Evolutionary conservation across 352 stramenopile genomes (phyloP), one percentile per base, ranked within the genome.

Genomic region (Globisporangium megalacanthum): DNA sequence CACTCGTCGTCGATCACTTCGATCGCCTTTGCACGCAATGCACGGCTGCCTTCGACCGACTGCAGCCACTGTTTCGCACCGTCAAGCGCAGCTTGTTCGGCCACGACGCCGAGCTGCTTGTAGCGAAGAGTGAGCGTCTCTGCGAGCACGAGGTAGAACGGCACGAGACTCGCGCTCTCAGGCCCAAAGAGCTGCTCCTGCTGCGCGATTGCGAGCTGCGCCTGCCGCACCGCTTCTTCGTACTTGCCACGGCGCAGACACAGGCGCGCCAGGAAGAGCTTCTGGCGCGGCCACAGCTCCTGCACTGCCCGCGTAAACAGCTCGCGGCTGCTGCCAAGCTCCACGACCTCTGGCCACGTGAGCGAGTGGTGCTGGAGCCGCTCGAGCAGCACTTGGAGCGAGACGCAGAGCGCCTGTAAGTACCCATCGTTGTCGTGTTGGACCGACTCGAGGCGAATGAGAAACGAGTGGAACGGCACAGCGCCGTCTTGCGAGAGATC

Each of bases 251-350:
- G 64, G 20, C 72, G 71, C 6, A 88, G 65, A 42, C 69, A 75
- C 15, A 86, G 75, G 0, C 78, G 76, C 41, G 69, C 75, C 33
- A 86, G 59, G 20, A 89, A 69, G 6, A 88, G 54, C 49, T 82
- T 75, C 22, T 79, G 55, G 11, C 72, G 72, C 4, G 75, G 65
- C 25, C 66, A 56, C 15, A 91, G 54, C 5, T 75, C 68, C 10
- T 64, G 20, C 22, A 62, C 55, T 4, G 62, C 58, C 31, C 68
- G 53, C 17, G 62, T 45, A 15, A 54, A 66, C n/a, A 60, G 58
- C 51, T 39, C 35, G 14, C n/a, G 35, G 9, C 15, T 52, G 4
- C 41, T 17, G 13, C 56, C 58, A 9, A 69, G 56, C 36, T 74
- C 56, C 10, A 84, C 14, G n/a, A 75, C 6, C 54, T 82, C 74